Base-by-base conservation (phyloP, 78 protist species). In the Guillardia theta region DNA sequence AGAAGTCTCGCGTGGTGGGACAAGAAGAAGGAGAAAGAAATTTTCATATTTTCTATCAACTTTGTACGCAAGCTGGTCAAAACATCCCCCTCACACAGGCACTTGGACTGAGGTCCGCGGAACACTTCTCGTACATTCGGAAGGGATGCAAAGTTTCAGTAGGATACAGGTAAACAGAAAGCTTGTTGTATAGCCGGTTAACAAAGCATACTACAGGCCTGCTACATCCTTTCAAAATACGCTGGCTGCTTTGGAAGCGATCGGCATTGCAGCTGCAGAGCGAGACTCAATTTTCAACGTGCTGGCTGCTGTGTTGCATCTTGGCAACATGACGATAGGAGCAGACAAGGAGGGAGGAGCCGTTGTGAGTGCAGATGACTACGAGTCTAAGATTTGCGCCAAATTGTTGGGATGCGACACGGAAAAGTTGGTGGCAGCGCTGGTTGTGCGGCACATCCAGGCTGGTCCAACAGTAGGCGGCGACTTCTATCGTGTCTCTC, bases 21-120 rank as follows among this genome's bases (percentile, higher is more conserved):
- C 99, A 98, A 87, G 78, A 87, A 1, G 47, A 88, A n/a, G 95
- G 96, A 39, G 99, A 99, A 95, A 96, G 99, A 27, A 94, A 88
- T 93, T 98, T 95, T 93, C 99, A 98, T 96, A 95, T 97, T 76
- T 99, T 98, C 96, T 99, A 98, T 97, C 99, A 99, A 96, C 93
- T 98, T 36, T 48, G 70, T 27, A 27, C 50, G 15, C 50, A 78
- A 30, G 18, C 90, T 6, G 90, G 39, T 8, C 1, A 43, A 18
- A 36, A 78, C 33, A 22, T 4, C n/a, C 37, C 45, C 18, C 10
- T 78, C n/a, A 5, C 48, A 1, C 0, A 1, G 21, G 90, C 39
- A 10, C 90, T 78, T 3, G 48, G 33, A 50, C 90, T 78, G 33
- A 12, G 24, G 12, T n/a, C 45, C 50, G 10, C 90, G 50, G 90